A percentile compares a stretch with the other conserved stretches of the same genome.
phyloP scores from a whole-genome alignment of 139 green algal genomes.

The Pleodorina starrii region DNA sequence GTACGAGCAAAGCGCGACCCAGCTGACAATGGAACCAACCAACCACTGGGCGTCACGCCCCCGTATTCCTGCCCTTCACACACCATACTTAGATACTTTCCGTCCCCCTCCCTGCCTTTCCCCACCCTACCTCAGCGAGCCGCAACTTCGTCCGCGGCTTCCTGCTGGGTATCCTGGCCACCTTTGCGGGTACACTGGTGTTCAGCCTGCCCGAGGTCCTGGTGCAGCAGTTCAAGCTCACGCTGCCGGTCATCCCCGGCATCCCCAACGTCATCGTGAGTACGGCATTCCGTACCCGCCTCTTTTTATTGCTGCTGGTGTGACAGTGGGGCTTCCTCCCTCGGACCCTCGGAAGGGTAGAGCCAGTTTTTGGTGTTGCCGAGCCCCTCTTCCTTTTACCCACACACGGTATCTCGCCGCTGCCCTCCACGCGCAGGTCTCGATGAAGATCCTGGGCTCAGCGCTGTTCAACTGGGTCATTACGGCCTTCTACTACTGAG shows the following conservation, averaged over 20 bases:
- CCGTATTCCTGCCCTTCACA: too few species aligned
- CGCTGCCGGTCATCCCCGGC: constrained; percentile 51
- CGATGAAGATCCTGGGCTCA: constrained; percentile 65
- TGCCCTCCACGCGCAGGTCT: constrained; percentile 60
- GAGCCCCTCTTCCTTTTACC: too few species aligned
- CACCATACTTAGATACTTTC: background rate
- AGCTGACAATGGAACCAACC: too few species aligned
- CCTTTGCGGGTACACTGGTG: constrained; percentile 64
- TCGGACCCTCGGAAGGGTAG: too few species aligned
- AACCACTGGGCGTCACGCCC: too few species aligned
- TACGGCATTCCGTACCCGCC: background rate
- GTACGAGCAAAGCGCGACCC: too few species aligned
- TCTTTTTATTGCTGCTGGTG: background rate
- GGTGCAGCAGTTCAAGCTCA: constrained; percentile 36
- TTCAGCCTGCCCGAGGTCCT: constrained; percentile 65
- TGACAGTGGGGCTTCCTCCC: too few species aligned
- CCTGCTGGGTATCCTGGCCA: constrained; percentile 69
- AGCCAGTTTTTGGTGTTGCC: too few species aligned
- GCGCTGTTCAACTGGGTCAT: constrained; percentile 74
- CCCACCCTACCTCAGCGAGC: constrained; percentile 49
- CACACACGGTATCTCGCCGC: too few species aligned
- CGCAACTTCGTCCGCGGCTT: constrained; percentile 72
- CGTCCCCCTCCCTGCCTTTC: background rate
- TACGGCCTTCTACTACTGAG: constrained; percentile 75
- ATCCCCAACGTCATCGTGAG: constrained; percentile 51